phyloP scores from a whole-genome alignment of 2,329 filamentous ascomycete species.

The Fonsecaea erecta region DNA sequence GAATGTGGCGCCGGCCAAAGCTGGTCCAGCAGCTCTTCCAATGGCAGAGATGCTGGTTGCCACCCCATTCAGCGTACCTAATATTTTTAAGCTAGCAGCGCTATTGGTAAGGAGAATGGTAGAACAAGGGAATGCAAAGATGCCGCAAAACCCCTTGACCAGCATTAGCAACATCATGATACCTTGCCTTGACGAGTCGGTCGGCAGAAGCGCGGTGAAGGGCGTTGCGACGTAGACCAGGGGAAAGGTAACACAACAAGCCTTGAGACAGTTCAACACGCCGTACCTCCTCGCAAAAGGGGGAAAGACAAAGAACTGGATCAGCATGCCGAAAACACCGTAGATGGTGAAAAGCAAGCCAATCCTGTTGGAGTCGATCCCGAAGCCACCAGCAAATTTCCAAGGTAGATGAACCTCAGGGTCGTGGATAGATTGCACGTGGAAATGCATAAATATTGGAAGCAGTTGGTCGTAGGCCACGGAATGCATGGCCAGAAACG shows the following conservation, averaged over 20 bases:
- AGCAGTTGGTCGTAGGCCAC: slow-evolving; percentile 87
- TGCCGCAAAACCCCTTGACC: slow-evolving; percentile 73
- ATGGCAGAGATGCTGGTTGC: slow-evolving; percentile 82
- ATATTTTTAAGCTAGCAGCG: slow-evolving; percentile 71
- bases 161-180: slow-evolving; percentile 70
- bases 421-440: slow-evolving; percentile 58
- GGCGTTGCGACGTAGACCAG: slow-evolving; percentile 80
- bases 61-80: slow-evolving; percentile 89
- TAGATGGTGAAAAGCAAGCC: slow-evolving; percentile 85
- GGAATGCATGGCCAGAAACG: slow-evolving; percentile 78
- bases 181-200: slow-evolving; percentile 58
- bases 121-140: slow-evolving; percentile 85
- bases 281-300: slow-evolving; percentile 73
- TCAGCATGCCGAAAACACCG: slow-evolving; percentile 75
- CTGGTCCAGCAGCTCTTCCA: slow-evolving; percentile 79
- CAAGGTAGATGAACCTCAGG: slow-evolving; percentile 70
- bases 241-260: slow-evolving; percentile 71
- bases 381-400: slow-evolving; percentile 82
- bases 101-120: slow-evolving; percentile 92
- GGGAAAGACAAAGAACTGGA: slow-evolving; percentile 88
- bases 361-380: slow-evolving; percentile 72
- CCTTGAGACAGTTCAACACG: slow-evolving; percentile 72
- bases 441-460: slow-evolving; percentile 85
- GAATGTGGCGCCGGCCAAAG: slow-evolving; percentile 72
- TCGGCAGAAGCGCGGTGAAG: slow-evolving; percentile 70